These are phyloP conservation scores for Cydonia oblonga DNA, from an alignment of 331 rosid species.

Conservation along the genomic window DNA sequence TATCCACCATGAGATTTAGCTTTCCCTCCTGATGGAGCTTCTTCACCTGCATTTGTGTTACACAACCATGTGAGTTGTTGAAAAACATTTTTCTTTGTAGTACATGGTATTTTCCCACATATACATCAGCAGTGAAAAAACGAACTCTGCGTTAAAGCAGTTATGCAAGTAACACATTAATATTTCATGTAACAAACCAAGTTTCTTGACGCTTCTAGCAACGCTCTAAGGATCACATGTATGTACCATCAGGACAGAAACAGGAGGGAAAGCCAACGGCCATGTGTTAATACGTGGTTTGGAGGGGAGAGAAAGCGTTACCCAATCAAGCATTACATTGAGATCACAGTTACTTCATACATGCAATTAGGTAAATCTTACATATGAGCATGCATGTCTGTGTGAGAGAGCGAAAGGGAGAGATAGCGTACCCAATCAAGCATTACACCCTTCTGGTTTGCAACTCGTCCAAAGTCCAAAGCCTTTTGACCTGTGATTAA, in stretches of 20 bases:
- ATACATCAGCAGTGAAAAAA: not conserved
- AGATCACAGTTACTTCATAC: not conserved
- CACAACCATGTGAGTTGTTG: not conserved
- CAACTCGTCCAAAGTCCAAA: constrained; percentile 86
- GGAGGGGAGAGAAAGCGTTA: not conserved
- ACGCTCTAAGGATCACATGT: not conserved
- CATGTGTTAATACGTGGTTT: not conserved
- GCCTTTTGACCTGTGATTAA: constrained; percentile 94
- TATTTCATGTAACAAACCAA: not conserved
- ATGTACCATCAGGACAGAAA: not conserved
- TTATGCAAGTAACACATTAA: not conserved
- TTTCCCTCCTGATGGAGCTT: constrained; percentile 81
- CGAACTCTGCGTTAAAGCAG: not conserved
- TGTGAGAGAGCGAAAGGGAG: not conserved
- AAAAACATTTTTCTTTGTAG: too few species aligned
- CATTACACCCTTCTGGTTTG: constrained; percentile 91
- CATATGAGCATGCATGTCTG: not conserved
- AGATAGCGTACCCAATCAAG: constrained; percentile 75
- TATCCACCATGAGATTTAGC: constrained; percentile 73
- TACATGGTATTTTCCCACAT: too few species aligned
- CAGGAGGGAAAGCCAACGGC: not conserved
- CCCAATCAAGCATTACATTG: not conserved
- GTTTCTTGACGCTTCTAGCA: not conserved
- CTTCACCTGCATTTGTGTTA: constrained; percentile 55
- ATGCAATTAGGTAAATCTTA: not conserved